Conservation (phyloP, 768 basidiomycete genomes). For the Termitomyces sp. region DNA sequence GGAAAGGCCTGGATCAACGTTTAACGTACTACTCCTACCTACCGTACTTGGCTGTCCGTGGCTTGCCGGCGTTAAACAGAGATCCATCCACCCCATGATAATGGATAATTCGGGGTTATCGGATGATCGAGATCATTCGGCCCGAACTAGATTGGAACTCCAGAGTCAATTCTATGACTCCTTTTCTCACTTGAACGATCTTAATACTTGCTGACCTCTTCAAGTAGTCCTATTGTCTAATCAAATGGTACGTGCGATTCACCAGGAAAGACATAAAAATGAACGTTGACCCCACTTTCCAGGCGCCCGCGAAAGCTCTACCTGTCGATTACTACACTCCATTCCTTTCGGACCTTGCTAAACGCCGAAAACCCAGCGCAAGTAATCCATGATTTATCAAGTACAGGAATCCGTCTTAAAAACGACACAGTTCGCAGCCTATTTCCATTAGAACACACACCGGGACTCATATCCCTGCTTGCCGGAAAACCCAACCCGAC, state of each 20-base stretch:
- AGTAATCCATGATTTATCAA: constrained; percentile 37
- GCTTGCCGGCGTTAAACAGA: too few relatives aligned
- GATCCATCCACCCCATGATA: neutral
- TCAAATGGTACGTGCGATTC: neutral
- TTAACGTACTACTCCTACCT: too few relatives aligned
- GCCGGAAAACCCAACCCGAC: constrained; percentile 89
- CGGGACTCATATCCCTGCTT: constrained; percentile 76
- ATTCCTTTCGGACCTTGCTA: constrained; percentile 64
- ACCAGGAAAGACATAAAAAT: neutral
- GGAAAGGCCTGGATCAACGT: too few relatives aligned
- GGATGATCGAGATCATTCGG: neutral
- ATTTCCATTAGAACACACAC: constrained; percentile 74
- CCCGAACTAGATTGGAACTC: neutral
- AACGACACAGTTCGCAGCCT: constrained; percentile 54
- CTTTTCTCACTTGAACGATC: neutral
- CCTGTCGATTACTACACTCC: constrained; percentile 52
- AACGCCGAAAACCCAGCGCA: constrained; percentile 58
- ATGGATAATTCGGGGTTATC: neutral
- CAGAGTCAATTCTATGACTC: neutral
- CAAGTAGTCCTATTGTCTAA: neutral
- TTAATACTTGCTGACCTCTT: neutral
- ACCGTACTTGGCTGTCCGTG: too few relatives aligned
- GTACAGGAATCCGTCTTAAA: constrained; percentile 2
- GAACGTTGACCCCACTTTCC: neutral
- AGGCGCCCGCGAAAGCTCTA: constrained; percentile 27